Conservation (phyloP, 352 stramenopile genomes). For the Pythium rishiriense region DNA sequence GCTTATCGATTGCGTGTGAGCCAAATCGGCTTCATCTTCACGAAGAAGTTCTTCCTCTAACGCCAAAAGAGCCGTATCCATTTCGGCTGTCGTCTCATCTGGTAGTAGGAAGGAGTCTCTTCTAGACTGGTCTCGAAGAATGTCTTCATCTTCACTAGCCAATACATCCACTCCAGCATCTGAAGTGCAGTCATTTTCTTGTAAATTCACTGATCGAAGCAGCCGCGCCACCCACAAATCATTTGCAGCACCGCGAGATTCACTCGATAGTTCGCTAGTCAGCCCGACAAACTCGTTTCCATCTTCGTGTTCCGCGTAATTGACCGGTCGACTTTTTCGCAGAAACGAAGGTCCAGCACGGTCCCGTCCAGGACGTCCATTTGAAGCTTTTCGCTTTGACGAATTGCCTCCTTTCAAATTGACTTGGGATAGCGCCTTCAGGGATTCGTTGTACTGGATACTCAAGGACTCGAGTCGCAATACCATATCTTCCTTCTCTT, state of each 20-base stretch:
- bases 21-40: slow-evolving; percentile 1
- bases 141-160: background rate
- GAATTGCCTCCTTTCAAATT: background rate
- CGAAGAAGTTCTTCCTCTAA: slow-evolving; percentile 22
- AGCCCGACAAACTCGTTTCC: background rate
- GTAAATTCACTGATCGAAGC: background rate
- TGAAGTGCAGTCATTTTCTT: too few relatives aligned
- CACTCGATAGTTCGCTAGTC: slow-evolving; percentile 4
- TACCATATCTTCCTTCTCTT: slow-evolving; percentile 10
- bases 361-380: background rate
- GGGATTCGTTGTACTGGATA: slow-evolving; percentile 14
- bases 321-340: background rate
- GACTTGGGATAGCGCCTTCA: background rate
- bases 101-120: background rate
- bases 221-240: slow-evolving; percentile 6
- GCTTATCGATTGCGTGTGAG: too few relatives aligned
- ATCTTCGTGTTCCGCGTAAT: background rate
- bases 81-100: slow-evolving; percentile 3
- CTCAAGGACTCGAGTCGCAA: slow-evolving; percentile 16
- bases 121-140: background rate
- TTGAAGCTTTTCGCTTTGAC: background rate
- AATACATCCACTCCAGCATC: too few relatives aligned
- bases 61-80: slow-evolving; percentile 17
- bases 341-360: slow-evolving; percentile 14
- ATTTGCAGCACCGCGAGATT: background rate